Evolutionary conservation across 1,284 basidiomycete genomes (phyloP).

Genomic region (Puccinia brachypodii): DNA sequence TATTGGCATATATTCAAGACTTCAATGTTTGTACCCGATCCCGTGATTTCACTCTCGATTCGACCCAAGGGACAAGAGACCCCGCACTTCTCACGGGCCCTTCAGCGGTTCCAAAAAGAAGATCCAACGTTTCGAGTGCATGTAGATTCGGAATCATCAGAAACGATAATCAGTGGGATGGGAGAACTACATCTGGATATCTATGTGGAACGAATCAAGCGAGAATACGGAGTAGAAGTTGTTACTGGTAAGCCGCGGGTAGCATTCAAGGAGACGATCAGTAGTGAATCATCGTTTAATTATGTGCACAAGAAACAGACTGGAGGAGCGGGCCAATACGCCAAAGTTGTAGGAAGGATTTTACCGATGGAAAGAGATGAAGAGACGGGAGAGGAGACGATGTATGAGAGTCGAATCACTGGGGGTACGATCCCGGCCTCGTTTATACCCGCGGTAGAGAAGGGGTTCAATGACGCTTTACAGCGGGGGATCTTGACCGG

Average conservation of each 20-base stretch:
- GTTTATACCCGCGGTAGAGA: constrained; percentile 93
- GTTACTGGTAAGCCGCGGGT: constrained; percentile 94
- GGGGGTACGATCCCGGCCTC: constrained; percentile 87
- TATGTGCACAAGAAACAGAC: constrained; percentile 99
- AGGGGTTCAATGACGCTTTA: constrained; percentile 94
- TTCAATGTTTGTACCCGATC: constrained; percentile 98
- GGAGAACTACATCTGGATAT: constrained; percentile 98
- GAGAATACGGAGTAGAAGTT: constrained; percentile 94
- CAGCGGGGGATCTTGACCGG: constrained; percentile 89
- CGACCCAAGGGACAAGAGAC: constrained; percentile 89
- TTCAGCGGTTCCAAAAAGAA: constrained; percentile 98
- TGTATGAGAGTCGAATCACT: constrained; percentile 85
- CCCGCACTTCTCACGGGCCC: constrained; percentile 91
- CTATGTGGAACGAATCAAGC: constrained; percentile 97
- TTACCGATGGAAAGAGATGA: constrained; percentile 73
- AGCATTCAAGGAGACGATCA: constrained; percentile 94
- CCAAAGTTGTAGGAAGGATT: constrained; percentile 84
- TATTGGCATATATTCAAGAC: constrained; percentile 63
- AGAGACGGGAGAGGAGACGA: constrained; percentile 58
- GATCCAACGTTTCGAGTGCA: constrained; percentile 99
- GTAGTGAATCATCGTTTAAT: constrained; percentile 74
- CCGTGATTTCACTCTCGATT: constrained; percentile 93
- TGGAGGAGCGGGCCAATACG: constrained; percentile 96
- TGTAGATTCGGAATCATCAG: constrained; percentile 88
- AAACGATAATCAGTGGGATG: constrained; percentile 99